Conservation (phyloP, 2,329 filamentous ascomycete genomes). For the Claviceps africana region DNA sequence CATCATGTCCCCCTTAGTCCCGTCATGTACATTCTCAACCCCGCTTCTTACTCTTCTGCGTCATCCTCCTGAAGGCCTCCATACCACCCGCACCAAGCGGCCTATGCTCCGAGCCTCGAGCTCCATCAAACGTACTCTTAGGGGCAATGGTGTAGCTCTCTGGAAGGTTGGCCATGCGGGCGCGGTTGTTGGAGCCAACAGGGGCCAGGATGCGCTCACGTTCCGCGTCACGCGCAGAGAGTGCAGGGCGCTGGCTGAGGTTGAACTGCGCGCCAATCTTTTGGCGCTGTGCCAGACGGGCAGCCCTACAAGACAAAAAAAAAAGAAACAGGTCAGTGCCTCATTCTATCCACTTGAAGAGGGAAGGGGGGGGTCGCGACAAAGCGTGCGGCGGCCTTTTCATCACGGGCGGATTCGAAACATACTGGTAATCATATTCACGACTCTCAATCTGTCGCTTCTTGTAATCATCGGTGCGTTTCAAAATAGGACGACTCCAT, state of each 20-base stretch:
- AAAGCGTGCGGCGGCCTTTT: background rate
- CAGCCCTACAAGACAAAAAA: slow-evolving; percentile 26
- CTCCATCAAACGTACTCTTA: slow-evolving; percentile 46
- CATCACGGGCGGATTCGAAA: background rate
- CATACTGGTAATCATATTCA: slow-evolving; percentile 49
- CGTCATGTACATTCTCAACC: slow-evolving; percentile 3
- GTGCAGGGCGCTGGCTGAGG: slow-evolving; percentile 35
- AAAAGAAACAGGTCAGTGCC: slow-evolving; percentile 4
- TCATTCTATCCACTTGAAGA: background rate
- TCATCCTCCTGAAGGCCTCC: slow-evolving; percentile 53
- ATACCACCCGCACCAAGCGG: slow-evolving; percentile 49
- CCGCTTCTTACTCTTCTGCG: slow-evolving; percentile 46
- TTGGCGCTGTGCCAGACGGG: slow-evolving; percentile 37
- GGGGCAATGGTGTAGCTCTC: slow-evolving; percentile 46
- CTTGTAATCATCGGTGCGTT: slow-evolving; percentile 87
- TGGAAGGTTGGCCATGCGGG: slow-evolving; percentile 39
- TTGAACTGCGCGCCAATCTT: slow-evolving; percentile 34
- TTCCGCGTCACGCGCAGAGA: slow-evolving; percentile 33
- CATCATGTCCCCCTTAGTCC: background rate
- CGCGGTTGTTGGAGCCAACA: slow-evolving; percentile 39
- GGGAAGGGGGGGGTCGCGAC: background rate
- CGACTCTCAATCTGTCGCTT: slow-evolving; percentile 57
- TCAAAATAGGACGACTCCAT: slow-evolving; percentile 89
- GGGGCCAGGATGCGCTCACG: slow-evolving; percentile 45
- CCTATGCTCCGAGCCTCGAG: slow-evolving; percentile 36